These are phyloP conservation scores for Achlya hypogyna DNA, from an alignment of 352 stramenopile species.

Conservation along the genomic window DNA sequence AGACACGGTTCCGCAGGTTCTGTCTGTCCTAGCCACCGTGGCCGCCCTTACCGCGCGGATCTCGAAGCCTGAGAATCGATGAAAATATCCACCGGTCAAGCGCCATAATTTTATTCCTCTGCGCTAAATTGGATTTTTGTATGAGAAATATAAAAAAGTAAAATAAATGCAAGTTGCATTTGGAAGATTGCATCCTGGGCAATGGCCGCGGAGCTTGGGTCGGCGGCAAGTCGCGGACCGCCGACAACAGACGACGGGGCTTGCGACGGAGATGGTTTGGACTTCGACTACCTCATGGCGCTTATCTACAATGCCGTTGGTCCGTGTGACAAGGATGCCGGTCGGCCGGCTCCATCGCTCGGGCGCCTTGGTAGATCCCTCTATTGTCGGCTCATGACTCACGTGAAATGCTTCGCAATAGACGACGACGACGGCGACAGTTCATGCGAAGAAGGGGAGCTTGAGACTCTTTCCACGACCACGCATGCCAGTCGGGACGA, in stretches of 20 bases:
- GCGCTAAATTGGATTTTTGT: background rate
- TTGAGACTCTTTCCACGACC: background rate
- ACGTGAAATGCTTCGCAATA: too few relatives aligned
- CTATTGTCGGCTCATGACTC: too few relatives aligned
- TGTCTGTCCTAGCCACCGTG: background rate
- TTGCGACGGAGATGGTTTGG: constrained; percentile 7
- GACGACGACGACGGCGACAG: background rate
- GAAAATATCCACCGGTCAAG: background rate
- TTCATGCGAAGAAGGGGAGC: constrained; percentile 18
- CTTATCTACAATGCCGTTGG: constrained; percentile 15
- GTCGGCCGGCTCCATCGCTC: background rate
- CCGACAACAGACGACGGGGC: too few relatives aligned
- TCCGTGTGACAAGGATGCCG: background rate
- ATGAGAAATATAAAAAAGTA: background rate
- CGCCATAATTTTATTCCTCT: background rate
- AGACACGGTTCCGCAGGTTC: constrained; percentile 16
- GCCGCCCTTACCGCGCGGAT: background rate
- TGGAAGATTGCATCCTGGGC: background rate
- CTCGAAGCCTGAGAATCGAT: background rate
- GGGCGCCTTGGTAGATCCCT: background rate
- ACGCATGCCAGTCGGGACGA: background rate
- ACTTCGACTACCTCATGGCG: constrained; percentile 21
- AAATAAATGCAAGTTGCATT: constrained; percentile 9
- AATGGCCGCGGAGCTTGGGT: background rate
- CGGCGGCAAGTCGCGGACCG: background rate